These are phyloP conservation scores for Volvariella volvacea DNA, from an alignment of 1,284 basidiomycete species.

Conservation along the genomic window DNA sequence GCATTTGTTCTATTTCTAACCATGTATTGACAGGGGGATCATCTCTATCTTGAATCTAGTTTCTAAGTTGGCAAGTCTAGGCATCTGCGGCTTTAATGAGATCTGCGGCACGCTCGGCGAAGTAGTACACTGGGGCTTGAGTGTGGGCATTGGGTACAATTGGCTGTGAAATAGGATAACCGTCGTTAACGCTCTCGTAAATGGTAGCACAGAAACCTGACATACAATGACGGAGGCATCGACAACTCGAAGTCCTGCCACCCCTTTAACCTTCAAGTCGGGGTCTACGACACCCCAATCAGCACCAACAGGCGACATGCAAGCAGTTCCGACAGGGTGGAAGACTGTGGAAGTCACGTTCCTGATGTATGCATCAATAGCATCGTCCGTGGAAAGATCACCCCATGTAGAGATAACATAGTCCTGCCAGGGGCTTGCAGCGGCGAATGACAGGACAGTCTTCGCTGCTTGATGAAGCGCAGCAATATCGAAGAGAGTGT, in stretches of 20 bases:
- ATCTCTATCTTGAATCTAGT: too few species aligned
- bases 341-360: slow-evolving; percentile 27
- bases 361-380: slow-evolving; percentile 27
- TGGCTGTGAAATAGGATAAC: too few species aligned
- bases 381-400: slow-evolving; percentile 23
- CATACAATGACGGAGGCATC: slow-evolving; percentile 31
- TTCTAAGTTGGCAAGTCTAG: too few species aligned
- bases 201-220: background rate
- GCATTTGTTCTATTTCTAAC: too few species aligned
- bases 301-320: slow-evolving; percentile 22
- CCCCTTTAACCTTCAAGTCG: slow-evolving; percentile 35
- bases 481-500: slow-evolving; percentile 28
- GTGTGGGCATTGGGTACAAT: slow-evolving; percentile 26
- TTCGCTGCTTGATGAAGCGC: slow-evolving; percentile 25
- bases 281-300: slow-evolving; percentile 34
- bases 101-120: slow-evolving; percentile 29
- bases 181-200: background rate
- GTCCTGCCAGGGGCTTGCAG: slow-evolving; percentile 25
- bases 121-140: slow-evolving; percentile 26
- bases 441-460: slow-evolving; percentile 20
- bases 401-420: slow-evolving; percentile 22
- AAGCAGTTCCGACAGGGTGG: slow-evolving; percentile 32
- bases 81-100: slow-evolving; percentile 20
- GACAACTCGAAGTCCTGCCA: slow-evolving; percentile 33
- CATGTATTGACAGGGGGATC: too few species aligned